Percentiles rank a stretch among this genome's conserved stretches.
phyloP scores from a whole-genome alignment of 768 basidiomycete species.

The Phlebiopsis flavidoalba region DNA sequence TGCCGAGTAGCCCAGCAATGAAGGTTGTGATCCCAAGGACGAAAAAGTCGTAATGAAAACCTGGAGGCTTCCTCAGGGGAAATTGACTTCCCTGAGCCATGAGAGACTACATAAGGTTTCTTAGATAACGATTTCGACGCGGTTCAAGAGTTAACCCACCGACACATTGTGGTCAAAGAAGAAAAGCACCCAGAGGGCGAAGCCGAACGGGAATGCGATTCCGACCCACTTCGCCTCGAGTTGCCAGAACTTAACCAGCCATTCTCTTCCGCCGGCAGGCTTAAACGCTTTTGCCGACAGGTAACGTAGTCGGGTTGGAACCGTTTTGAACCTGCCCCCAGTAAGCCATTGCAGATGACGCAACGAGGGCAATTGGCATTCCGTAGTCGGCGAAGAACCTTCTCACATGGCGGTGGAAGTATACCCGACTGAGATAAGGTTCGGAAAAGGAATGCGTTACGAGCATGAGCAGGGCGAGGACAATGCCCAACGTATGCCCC shows the following conservation, averaged over 20 bases:
- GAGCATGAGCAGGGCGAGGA: slow-evolving; percentile 76
- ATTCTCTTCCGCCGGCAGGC: slow-evolving; percentile 65
- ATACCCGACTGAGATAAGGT: slow-evolving; percentile 52
- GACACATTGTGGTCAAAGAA: slow-evolving; percentile 96
- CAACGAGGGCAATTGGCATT: slow-evolving; percentile 83
- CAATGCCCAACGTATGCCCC: slow-evolving; percentile 58
- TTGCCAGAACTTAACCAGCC: slow-evolving; percentile 89
- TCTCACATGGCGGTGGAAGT: slow-evolving; percentile 71
- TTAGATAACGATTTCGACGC: neutral
- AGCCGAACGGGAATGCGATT: slow-evolving; percentile 83
- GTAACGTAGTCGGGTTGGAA: slow-evolving; percentile 59
- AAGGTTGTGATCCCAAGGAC: slow-evolving; percentile 88
- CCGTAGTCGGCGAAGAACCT: slow-evolving; percentile 83
- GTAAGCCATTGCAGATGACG: slow-evolving; percentile 72
- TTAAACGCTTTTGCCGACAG: slow-evolving; percentile 64
- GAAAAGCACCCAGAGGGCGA: slow-evolving; percentile 86
- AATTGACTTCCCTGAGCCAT: slow-evolving; percentile 91
- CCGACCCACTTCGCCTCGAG: slow-evolving; percentile 86
- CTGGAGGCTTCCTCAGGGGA: slow-evolving; percentile 85
- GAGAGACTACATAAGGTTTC: slow-evolving; percentile 49
- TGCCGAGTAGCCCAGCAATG: slow-evolving; percentile 77
- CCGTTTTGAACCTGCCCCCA: slow-evolving; percentile 72
- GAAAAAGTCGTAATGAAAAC: slow-evolving; percentile 88
- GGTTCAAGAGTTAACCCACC: slow-evolving; percentile 36
- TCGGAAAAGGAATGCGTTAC: slow-evolving; percentile 69